A percentile compares a stretch with the other conserved stretches of the same genome.
These are phyloP conservation scores for Hypoxylon lenormandii DNA, from an alignment of 495 filamentous ascomycete genomes.

Conservation along the genomic window DNA sequence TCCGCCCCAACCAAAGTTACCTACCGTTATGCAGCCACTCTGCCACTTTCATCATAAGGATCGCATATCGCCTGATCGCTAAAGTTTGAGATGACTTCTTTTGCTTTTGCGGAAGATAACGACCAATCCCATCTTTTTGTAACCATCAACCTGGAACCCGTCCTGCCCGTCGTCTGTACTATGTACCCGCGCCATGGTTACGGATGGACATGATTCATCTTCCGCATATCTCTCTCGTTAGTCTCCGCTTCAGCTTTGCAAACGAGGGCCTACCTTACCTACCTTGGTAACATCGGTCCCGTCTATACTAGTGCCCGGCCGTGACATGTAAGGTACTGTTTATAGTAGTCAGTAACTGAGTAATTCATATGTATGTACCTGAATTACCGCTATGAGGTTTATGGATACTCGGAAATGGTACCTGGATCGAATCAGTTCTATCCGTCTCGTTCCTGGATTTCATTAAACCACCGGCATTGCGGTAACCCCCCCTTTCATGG, in stretches of 20 bases:
- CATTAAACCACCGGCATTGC: conserved; percentile 37
- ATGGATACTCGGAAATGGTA: conserved; percentile 14
- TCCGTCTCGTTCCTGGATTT: conserved; percentile 40
- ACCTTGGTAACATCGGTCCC: conserved; percentile 12
- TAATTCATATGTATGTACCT: too few relatives aligned
- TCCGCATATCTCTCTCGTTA: conserved; percentile 3
- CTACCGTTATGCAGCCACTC: conserved; percentile 11
- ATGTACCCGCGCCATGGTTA: not conserved
- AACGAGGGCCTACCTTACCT: conserved; percentile 1
- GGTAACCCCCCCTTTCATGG: conserved; percentile 20
- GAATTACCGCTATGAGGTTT: too few relatives aligned
- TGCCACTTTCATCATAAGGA: too few relatives aligned
- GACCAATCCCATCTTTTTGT: not conserved
- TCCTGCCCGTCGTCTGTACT: not conserved
- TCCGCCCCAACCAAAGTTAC: too few relatives aligned
- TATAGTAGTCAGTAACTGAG: conserved; percentile 10
- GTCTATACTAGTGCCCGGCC: conserved; percentile 8
- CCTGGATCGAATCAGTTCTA: conserved; percentile 20
- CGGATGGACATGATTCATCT: not conserved
- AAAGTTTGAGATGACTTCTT: not conserved
- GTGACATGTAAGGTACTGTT: not conserved
- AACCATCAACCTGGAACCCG: not conserved
- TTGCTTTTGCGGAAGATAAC: not conserved
- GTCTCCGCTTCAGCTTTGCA: conserved; percentile 14
- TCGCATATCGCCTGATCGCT: not conserved